These are phyloP conservation scores for Agapanthus africanus DNA, from an alignment of 106 monocot species.

Conservation along the genomic window DNA sequence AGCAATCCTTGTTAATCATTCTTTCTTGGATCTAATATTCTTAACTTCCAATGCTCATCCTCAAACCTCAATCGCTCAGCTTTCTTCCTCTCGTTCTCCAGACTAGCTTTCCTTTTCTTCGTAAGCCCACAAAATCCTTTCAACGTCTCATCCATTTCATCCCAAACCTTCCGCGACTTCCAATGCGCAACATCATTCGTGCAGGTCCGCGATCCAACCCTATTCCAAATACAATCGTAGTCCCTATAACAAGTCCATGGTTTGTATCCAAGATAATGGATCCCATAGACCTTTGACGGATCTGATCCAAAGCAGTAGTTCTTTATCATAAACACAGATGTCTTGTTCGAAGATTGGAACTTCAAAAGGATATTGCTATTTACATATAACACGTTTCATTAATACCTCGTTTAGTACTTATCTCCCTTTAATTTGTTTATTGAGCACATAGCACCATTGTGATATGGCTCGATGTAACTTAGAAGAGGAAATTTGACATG, in stretches of 20 bases:
- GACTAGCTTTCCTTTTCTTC: neutral
- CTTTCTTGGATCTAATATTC: neutral
- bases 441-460: no score
- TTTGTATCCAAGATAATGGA: conserved; percentile 69
- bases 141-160: neutral
- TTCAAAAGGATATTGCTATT: no score
- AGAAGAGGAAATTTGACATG: no score
- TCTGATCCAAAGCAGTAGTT: conserved; percentile 43
- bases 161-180: neutral
- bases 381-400: no score
- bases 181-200: neutral
- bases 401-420: no score
- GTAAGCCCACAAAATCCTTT: neutral
- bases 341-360: conserved; percentile 48
- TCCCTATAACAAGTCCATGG: neutral
- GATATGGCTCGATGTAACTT: no score
- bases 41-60: neutral
- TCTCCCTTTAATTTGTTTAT: no score
- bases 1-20: no score
- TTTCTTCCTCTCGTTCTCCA: neutral
- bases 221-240: neutral
- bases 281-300: conserved; percentile 41
- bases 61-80: neutral
- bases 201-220: neutral
- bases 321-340: conserved; percentile 32